A percentile compares a stretch with the other conserved stretches of the same genome.
Conservation (phyloP, 768 basidiomycete genomes). For the Serendipita sp. region DNA sequence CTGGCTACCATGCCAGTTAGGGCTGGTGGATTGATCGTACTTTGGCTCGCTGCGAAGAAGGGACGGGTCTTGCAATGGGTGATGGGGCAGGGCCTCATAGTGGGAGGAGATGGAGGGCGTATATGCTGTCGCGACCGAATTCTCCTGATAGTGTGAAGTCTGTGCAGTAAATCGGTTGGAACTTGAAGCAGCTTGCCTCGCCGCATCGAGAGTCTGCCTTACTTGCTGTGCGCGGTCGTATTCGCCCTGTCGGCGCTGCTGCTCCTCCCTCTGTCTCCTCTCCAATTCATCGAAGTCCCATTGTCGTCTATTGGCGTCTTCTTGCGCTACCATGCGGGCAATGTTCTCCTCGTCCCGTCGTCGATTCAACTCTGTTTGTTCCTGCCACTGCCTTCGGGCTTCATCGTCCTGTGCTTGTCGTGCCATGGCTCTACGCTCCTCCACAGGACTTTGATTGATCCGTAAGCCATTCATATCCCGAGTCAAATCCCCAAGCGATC, state of each 20-base stretch:
- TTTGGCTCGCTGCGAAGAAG: not conserved
- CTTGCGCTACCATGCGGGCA: slow-evolving; percentile 14
- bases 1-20: not conserved
- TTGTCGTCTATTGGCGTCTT: slow-evolving; percentile 20
- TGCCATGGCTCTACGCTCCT: slow-evolving; percentile 8
- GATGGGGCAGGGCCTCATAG: not conserved
- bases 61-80: not conserved
- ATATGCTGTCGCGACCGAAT: slow-evolving; percentile 8
- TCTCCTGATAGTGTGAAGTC: not conserved
- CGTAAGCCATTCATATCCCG: not conserved
- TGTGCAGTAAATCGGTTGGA: slow-evolving; percentile 13
- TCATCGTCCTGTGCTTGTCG: slow-evolving; percentile 6
- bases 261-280: not conserved
- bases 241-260: not conserved
- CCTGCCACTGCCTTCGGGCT: slow-evolving; percentile 2
- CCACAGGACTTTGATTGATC: slow-evolving; percentile 5
- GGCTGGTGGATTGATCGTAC: not conserved
- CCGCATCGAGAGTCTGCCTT: slow-evolving; percentile 5
- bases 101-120: slow-evolving; percentile 26
- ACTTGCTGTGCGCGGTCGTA: slow-evolving; percentile 1
- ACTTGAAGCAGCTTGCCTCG: not conserved
- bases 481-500: not conserved
- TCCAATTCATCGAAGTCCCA: slow-evolving; percentile 20
- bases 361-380: not conserved
- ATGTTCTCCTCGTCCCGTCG: slow-evolving; percentile 14